Evolutionary conservation across 352 stramenopile genomes (phyloP), one percentile per base, ranked within the genome.

Genomic region (Globisporangium heterothallicum): DNA sequence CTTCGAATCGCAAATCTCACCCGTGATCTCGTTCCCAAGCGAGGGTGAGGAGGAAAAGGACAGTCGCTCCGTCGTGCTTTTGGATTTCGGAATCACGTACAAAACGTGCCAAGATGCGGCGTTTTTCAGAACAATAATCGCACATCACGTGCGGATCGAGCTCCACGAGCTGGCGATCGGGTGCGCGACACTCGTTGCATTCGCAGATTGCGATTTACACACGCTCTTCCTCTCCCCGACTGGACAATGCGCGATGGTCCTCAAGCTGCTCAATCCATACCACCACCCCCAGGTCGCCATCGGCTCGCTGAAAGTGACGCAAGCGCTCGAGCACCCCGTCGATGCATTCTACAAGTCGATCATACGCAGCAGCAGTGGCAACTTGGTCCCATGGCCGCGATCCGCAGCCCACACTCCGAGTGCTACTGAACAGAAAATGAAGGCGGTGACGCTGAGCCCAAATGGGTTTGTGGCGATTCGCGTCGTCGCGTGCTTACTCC

Each of bases 1-100:
- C 36, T 78, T 72, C 48, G 68, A 78, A 36, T 58, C 64, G 1
- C 68, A 78, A 32, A 13, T 60, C 16, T 78, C 68, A 2, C 65
- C 64, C 9, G 44, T 70, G 30, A 55, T 68, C 29, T 25, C 49
- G 13, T 32, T 57, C 6, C 24, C 10, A 18, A 13, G 16, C 14
- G 24, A 24, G 4, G 16, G n/a, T 22, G 12, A 5, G 18, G 29
- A 3, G 16, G 21, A n/a, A n/a, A n/a, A 4, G 13, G 21, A n/a
- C 32, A 38, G 6, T 7, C 13, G 18, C 16, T 6, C 5, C 6
- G 8, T 36, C 10, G 25, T 58, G 32, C 25, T 41, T 4, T 18
- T 72, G 2, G 68, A 78, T 16, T 56, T 78, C 32, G 54, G 56
- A 0, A 53, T 78, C 34, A 64, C 59, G 24, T 78, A 61, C 56